Evolutionary conservation across 2,329 filamentous ascomycete species (phyloP).

Genomic region (Sordariomycetes sp.): DNA sequence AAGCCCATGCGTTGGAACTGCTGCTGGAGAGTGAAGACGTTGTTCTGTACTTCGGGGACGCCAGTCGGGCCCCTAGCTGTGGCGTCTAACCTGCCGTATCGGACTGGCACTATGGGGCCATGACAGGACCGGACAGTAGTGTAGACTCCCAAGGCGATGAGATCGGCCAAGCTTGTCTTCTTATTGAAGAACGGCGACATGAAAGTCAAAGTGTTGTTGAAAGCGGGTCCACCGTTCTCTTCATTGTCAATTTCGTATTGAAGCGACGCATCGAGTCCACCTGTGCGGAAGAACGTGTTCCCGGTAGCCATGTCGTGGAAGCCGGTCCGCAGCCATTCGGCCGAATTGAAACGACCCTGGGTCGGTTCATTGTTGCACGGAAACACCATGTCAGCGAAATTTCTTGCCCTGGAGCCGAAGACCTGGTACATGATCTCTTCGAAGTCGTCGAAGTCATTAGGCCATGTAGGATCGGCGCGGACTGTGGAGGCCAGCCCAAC

Average conservation of each 20-base stretch:
- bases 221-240: conserved; percentile 47
- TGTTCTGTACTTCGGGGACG: conserved; percentile 33
- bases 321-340: conserved; percentile 50
- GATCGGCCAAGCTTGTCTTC: conserved; percentile 41
- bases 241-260: conserved; percentile 44
- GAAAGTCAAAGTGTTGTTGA: conserved; percentile 40
- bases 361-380: conserved; percentile 43
- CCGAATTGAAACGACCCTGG: conserved; percentile 44
- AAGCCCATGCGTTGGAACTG: conserved; percentile 51
- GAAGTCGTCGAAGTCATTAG: conserved; percentile 46
- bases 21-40: conserved; percentile 35
- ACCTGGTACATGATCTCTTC: conserved; percentile 55
- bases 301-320: conserved; percentile 53
- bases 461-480: conserved; percentile 47
- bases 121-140: conserved; percentile 48
- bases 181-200: conserved; percentile 42
- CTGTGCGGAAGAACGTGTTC: conserved; percentile 32
- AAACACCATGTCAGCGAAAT: conserved; percentile 44
- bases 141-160: conserved; percentile 48
- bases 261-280: conserved; percentile 49
- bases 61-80: conserved; percentile 31
- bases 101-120: conserved; percentile 41
- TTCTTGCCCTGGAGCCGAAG: conserved; percentile 39
- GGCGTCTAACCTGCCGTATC: conserved; percentile 44
- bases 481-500: conserved; percentile 21